Percentiles rank a stretch among this genome's conserved stretches.
Conservation (phyloP, 495 filamentous ascomycete genomes). For the Schizothecium vesticola region DNA sequence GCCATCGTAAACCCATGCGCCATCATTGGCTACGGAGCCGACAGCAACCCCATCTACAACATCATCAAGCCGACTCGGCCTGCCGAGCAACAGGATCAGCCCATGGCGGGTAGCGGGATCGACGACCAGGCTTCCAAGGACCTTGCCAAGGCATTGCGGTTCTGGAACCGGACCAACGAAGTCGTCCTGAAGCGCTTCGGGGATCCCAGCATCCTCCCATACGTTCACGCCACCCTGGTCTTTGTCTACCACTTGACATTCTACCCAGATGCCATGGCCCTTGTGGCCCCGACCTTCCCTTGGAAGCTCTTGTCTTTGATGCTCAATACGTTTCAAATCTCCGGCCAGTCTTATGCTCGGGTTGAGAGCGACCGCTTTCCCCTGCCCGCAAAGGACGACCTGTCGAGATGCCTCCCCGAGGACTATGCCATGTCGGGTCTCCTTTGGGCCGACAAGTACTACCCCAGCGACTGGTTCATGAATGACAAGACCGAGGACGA, state of each 20-base stretch:
- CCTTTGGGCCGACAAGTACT: conserved; percentile 64
- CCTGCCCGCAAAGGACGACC: conserved; percentile 41
- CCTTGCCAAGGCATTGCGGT: conserved; percentile 24
- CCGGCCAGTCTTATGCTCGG: conserved; percentile 37
- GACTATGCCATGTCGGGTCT: conserved; percentile 79
- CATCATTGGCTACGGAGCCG: conserved; percentile 34
- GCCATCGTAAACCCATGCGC: conserved; percentile 43
- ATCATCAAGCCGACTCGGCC: conserved; percentile 19
- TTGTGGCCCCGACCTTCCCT: conserved; percentile 46
- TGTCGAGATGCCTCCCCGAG: conserved; percentile 64
- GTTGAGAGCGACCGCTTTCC: conserved; percentile 52
- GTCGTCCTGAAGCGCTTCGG: conserved; percentile 55
- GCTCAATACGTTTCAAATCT: conserved; percentile 57
- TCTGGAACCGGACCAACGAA: conserved; percentile 32
- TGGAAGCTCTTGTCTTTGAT: conserved; percentile 60
- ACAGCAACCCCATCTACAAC: conserved; percentile 32
- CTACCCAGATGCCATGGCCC: conserved; percentile 44
- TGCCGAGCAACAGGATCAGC: conserved; percentile 13
- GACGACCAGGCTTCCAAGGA: conserved; percentile 17
- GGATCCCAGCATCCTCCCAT: conserved; percentile 61
- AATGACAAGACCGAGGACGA: conserved; percentile 69
- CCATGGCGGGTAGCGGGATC: conserved; percentile 15
- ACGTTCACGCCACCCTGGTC: conserved; percentile 61
- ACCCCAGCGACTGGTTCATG: conserved; percentile 64
- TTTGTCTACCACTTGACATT: conserved; percentile 60